A percentile compares a stretch with the other conserved stretches of the same genome.
Evolutionary conservation across 768 basidiomycete species (phyloP).

Genomic region (Lactarius vividus): DNA sequence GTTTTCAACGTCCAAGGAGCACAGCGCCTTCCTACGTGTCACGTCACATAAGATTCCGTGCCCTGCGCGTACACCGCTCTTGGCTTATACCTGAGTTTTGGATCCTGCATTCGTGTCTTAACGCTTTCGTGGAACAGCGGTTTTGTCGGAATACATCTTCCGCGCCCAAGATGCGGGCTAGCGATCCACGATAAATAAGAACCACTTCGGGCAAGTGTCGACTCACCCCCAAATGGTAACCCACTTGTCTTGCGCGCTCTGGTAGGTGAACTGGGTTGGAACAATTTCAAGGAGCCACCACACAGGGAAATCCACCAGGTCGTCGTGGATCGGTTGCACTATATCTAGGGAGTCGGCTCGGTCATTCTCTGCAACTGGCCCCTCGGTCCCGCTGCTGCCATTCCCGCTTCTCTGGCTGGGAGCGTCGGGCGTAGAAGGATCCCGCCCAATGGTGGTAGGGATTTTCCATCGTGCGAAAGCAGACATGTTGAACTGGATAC

Average conservation of each 20-base stretch:
- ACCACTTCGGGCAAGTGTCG: not conserved
- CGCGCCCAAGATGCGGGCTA: constrained; percentile 56
- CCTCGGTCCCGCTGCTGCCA: too few species aligned
- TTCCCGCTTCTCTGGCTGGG: too few species aligned
- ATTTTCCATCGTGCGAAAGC: too few species aligned
- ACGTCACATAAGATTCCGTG: constrained; percentile 48
- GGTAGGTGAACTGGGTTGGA: constrained; percentile 52
- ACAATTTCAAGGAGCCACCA: constrained; percentile 77
- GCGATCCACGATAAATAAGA: not conserved
- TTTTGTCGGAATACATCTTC: constrained; percentile 46
- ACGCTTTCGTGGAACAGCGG: constrained; percentile 68
- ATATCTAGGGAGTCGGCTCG: constrained; percentile 33
- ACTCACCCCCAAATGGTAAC: constrained; percentile 54
- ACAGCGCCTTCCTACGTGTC: constrained; percentile 8
- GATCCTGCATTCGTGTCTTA: constrained; percentile 52
- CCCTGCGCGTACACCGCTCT: constrained; percentile 49
- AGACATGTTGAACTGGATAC: too few species aligned
- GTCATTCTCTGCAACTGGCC: too few species aligned
- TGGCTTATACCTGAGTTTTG: constrained; percentile 53
- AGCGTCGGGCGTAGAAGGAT: too few species aligned
- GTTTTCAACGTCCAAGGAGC: not conserved
- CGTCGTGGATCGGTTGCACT: constrained; percentile 52
- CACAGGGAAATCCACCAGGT: constrained; percentile 40
- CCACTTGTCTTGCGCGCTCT: constrained; percentile 56
- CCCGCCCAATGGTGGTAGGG: not conserved